Base-by-base conservation (phyloP, 495 filamentous ascomycete species). In the Daldinia childiae region DNA sequence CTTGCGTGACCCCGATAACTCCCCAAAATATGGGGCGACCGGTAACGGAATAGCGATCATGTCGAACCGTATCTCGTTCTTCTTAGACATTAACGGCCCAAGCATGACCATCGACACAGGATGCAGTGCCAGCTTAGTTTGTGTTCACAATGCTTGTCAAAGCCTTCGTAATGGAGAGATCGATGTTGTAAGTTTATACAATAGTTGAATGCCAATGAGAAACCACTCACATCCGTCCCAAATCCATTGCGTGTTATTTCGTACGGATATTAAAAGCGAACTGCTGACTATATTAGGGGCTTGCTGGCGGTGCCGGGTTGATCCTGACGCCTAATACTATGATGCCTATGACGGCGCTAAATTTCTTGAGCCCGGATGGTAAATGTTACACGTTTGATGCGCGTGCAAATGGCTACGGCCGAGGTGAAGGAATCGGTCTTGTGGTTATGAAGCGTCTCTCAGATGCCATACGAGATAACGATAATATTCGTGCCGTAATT, bases 81-180 rank as follows among this genome's bases (percentile, higher is more conserved):
- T 79, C 51, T 82, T 83, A 57, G 81, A 84, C 59, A 75, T 83
- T 65, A 76, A 80, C 14, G 83, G 86, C 0, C 76, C 79, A 0
- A 79, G 89, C 58, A 89, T 90, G 76, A 92, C 88, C 55, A 84
- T 94, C 26, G 92, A 95, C 76, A 94, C 92, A 1, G 92, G 91
- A 17, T 95, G 92, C 76, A 93, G 91, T 17, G 90, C 89, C 17
- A 92, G 89, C 45, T 58, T 85, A 27, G 74, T 81, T 5, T 78
- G 79, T 0, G 64, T 83, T 1, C 83, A 94, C 66, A 79, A 91
- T 26, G 92, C 92, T 21, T 93, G 91, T 69, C 92, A 90, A 68
- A 86, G 87, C 0, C 82, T 94, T 2, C 89, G 89, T 81, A 82
- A 82, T 29, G 73, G 79, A 1, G 81, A 83, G 15, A 72, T 71